Conservation (phyloP, 371 early-diverging fungal genomes). For the Mucor piriformis region DNA sequence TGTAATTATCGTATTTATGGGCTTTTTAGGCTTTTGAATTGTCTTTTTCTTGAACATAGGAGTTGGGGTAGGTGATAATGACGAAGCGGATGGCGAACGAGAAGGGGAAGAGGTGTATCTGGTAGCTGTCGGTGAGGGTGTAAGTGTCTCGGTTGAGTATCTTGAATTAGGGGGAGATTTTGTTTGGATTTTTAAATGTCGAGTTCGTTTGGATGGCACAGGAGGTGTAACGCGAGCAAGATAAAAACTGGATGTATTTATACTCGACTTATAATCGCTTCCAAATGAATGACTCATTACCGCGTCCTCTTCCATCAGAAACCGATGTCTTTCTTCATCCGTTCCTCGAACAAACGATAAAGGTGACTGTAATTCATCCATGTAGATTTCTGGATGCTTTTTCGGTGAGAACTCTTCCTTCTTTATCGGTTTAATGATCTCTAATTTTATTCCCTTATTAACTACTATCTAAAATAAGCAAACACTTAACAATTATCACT, state of each 20-base stretch:
- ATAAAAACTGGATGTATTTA: constrained; percentile 20
- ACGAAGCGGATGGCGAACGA: not conserved
- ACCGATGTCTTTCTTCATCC: constrained; percentile 1
- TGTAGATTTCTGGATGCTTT: constrained; percentile 18
- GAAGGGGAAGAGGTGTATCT: not conserved
- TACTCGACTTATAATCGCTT: not conserved
- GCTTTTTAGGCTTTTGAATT: not conserved
- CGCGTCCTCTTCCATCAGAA: constrained; percentile 7
- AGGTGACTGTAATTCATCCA: constrained; percentile 18
- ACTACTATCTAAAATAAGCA: not conserved
- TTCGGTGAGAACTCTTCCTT: constrained; percentile 16
- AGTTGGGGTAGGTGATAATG: constrained; percentile 4
- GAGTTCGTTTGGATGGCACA: constrained; percentile 16
- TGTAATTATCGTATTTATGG: not conserved
- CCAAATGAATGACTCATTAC: constrained; percentile 1
- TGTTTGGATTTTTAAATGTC: not conserved
- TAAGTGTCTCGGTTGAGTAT: not conserved
- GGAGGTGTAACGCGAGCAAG: constrained; percentile 7
- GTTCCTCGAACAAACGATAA: constrained; percentile 22
- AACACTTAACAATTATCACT: not conserved
- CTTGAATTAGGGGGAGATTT: not conserved
- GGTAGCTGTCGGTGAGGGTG: not conserved
- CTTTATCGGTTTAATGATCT: not conserved
- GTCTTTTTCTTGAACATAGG: not conserved
- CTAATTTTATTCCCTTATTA: too few species aligned